A percentile compares a stretch with the other conserved stretches of the same genome.
Conservation (phyloP, 345 rosid species). For the Anacardium occidentale region DNA sequence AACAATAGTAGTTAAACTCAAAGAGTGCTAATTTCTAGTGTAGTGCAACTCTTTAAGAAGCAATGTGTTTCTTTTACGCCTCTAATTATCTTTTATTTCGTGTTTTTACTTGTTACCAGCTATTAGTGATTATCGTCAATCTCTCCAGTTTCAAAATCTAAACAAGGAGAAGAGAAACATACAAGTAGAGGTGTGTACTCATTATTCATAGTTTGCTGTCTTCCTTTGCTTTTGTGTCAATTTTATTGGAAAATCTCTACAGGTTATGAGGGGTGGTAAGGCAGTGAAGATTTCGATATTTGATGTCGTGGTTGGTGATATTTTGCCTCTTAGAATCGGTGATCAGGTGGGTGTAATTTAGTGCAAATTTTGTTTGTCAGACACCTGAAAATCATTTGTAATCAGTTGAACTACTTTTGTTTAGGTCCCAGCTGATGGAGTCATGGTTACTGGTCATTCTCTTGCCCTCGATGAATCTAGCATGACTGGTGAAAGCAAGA, state of each 20-base stretch:
- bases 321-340: constrained; percentile 90
- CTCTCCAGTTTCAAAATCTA: constrained; percentile 96
- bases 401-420: constrained; percentile 11
- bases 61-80: not conserved
- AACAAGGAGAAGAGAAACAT: constrained; percentile 92
- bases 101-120: constrained; percentile 43
- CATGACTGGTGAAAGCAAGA: constrained; percentile 99
- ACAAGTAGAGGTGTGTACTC: constrained; percentile 75
- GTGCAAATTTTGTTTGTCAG: constrained; percentile 12
- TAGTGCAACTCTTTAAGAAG: not conserved
- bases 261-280: constrained; percentile 95
- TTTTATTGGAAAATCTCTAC: constrained; percentile 22
- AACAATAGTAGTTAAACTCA: not conserved
- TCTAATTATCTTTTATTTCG: constrained; percentile 15
- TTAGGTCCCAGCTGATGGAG: constrained; percentile 98
- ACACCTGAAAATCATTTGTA: not conserved
- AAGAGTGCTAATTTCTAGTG: not conserved
- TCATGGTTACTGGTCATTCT: constrained; percentile 84
- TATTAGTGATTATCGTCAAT: constrained; percentile 93
- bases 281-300: constrained; percentile 80
- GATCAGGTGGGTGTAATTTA: constrained; percentile 71
- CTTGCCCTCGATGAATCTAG: constrained; percentile 94
- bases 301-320: constrained; percentile 95
- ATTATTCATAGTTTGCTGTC: constrained; percentile 6
- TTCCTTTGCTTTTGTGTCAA: not conserved